phyloP scores from a whole-genome alignment of 768 basidiomycete species.

The Amanita phalloides region DNA sequence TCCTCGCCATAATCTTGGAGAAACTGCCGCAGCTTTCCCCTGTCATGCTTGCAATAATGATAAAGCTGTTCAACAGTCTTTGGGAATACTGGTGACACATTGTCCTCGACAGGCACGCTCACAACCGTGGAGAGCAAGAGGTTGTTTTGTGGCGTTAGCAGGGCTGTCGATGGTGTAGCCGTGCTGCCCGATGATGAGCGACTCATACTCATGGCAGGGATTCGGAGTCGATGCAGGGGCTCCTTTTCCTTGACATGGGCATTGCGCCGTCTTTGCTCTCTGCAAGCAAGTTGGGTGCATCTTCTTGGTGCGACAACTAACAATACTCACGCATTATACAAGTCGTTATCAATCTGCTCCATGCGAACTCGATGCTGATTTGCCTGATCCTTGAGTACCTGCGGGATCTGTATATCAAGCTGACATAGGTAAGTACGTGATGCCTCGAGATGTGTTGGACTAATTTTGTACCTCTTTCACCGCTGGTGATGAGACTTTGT shows the following conservation, averaged over 20 bases:
- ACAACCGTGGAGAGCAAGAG: background rate
- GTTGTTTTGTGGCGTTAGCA: background rate
- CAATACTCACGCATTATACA: background rate
- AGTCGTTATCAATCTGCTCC: background rate
- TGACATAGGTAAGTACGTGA: background rate
- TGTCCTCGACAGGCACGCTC: background rate
- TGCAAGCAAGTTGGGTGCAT: background rate
- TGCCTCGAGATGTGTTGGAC: background rate
- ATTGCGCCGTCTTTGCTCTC: background rate
- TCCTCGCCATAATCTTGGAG: background rate
- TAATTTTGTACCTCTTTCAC: background rate
- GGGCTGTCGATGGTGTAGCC: background rate
- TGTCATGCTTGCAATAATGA: background rate
- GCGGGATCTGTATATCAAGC: background rate
- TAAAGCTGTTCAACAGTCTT: background rate
- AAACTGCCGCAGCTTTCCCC: background rate
- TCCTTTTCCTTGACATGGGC: background rate
- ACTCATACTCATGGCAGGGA: background rate
- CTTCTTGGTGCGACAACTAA: no score
- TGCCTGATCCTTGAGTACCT: background rate
- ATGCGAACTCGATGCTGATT: background rate
- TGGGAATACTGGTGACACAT: background rate
- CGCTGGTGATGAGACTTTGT: slow-evolving; percentile 30
- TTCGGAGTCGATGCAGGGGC: background rate
- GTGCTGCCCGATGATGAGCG: background rate